A percentile compares a stretch with the other conserved stretches of the same genome.
These are phyloP conservation scores for Wakefieldia striispora DNA, from an alignment of 768 basidiomycete species.

Conservation along the genomic window DNA sequence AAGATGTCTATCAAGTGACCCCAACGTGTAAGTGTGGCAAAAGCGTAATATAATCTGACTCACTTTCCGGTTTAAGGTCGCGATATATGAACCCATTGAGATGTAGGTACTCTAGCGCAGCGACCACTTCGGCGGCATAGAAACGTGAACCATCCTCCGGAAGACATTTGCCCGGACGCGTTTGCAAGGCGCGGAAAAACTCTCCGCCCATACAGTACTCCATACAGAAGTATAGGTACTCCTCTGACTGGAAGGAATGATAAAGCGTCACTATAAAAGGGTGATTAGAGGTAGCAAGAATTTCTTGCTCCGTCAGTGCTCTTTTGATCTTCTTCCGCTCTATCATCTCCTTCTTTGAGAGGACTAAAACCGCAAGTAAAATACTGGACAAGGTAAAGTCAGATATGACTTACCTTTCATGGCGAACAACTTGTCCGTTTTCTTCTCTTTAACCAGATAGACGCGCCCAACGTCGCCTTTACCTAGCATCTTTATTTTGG, in stretches of 20 bases:
- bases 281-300: constrained; percentile 96
- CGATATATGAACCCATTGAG: constrained; percentile 99
- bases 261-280: constrained; percentile 99
- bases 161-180: constrained; percentile 94
- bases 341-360: constrained; percentile 99
- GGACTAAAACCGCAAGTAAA: constrained; percentile 54
- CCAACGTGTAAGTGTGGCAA: constrained; percentile 3
- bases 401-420: constrained; percentile 84
- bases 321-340: constrained; percentile 99
- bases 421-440: constrained; percentile 91
- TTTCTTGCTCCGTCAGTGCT: constrained; percentile 97
- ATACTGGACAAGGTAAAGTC: background rate
- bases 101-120: constrained; percentile 97
- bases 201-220: constrained; percentile 99
- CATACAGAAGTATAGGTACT: constrained; percentile 98
- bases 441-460: constrained; percentile 98
- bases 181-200: constrained; percentile 97
- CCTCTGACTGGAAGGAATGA: constrained; percentile 98
- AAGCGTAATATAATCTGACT: constrained; percentile 34
- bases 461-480: constrained; percentile 99
- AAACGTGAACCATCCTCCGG: constrained; percentile 94
- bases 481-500: constrained; percentile 97
- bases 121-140: constrained; percentile 98
- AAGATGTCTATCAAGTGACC: constrained; percentile 72
- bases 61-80: constrained; percentile 99